Base-by-base conservation (phyloP, 495 filamentous ascomycete species). In the Hypoxylon subgilvum region DNA sequence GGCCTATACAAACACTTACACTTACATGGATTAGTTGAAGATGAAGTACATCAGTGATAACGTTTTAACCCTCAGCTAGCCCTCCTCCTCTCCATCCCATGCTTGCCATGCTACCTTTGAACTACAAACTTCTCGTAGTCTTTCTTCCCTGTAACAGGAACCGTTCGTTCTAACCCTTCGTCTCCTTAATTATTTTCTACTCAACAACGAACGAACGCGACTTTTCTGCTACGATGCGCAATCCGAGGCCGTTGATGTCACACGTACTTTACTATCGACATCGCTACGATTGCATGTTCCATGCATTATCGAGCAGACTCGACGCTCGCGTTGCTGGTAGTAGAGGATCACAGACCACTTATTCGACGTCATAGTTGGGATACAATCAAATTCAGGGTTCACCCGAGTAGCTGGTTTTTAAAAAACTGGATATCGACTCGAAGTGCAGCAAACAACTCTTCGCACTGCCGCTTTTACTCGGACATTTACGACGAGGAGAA, bases 231-330 rank as follows among this genome's bases (percentile, higher is more conserved):
- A 67, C 57, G 23, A 69, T 69, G 60, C 45, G 52, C 52, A 44
- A 21, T 60, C 45, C 47, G 43, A 36, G 46, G 57, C 41, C 28
- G n/a, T 47, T 49, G 28, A 55, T 61, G 57, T 48, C 46, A 56
- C 23, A 57, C 30, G 21, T 2, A 27, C 39, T 40, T 36, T 13
- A 44, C 14, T 27, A 42, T 16, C 51, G 34, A 50, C 42, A 50
- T 54, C 38, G 21, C 44, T 49, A 25, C 40, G 32, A 57, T 52
- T 51, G 52, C 30, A 58, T 52, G 40, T 41, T 52, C 62, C 59
- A 70, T 70, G 67, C 58, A 63, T 60, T 58, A 62, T 57, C 65
- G 35, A 32, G 34, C 52, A 55, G 42, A 52, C 61, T 58, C 46
- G 35, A 57, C 51, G 32, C 43, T 51, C n/a, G 56, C 60, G 49